phyloP scores from a whole-genome alignment of 73 alveolate species.

The Chromera velia region DNA sequence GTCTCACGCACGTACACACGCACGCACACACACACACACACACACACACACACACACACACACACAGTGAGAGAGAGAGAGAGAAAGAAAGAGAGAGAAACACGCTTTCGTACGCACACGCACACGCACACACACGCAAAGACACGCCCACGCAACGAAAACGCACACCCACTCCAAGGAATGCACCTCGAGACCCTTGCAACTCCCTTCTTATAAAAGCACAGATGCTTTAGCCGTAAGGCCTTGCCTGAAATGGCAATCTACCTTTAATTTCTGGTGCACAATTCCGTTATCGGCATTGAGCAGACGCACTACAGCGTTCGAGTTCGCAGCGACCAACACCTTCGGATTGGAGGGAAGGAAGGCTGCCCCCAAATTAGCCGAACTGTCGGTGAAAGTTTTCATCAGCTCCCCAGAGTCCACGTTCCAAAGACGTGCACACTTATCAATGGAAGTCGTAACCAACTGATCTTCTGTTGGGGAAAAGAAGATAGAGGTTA shows the following conservation, averaged over 20 bases:
- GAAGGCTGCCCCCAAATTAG: slow-evolving; percentile 37
- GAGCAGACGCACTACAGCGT: slow-evolving; percentile 42
- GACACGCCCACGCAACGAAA: too few species aligned
- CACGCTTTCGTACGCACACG: too few species aligned
- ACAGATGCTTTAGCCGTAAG: too few species aligned
- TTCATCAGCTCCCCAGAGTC: slow-evolving; percentile 18
- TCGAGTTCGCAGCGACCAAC: slow-evolving; percentile 35
- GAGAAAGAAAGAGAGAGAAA: too few species aligned
- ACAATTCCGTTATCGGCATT: slow-evolving; percentile 43
- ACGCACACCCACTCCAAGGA: too few species aligned
- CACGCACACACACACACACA: too few species aligned
- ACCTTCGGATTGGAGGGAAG: slow-evolving; percentile 46
- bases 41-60: too few species aligned
- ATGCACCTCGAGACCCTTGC: too few species aligned
- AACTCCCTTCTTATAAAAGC: too few species aligned
- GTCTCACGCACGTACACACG: too few species aligned
- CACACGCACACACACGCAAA: too few species aligned
- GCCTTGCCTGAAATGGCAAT: neutral
- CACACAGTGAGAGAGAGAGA: too few species aligned
- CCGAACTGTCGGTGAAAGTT: slow-evolving; percentile 32
- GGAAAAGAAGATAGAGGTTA: slow-evolving; percentile 38
- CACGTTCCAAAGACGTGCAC: slow-evolving; percentile 42
- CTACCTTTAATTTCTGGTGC: slow-evolving; percentile 27
- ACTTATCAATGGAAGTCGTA: slow-evolving; percentile 41
- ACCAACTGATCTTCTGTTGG: slow-evolving; percentile 30